phyloP scores from a whole-genome alignment of 192 early-diverging fungal genomes.

The Oehlia diaphana region DNA sequence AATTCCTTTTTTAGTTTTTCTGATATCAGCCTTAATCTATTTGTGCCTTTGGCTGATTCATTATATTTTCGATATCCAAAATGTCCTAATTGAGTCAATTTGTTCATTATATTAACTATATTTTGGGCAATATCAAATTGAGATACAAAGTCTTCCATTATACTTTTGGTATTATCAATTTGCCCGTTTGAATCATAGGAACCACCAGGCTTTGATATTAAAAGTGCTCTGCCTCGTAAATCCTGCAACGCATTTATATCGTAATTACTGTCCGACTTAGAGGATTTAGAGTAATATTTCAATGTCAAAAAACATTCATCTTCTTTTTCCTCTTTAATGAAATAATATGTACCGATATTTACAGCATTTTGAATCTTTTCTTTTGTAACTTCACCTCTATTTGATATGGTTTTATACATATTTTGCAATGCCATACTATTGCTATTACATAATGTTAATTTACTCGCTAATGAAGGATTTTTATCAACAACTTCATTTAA shows the following conservation, averaged over 20 bases:
- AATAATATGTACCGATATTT: constrained; percentile 13
- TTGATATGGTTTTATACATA: constrained; percentile 28
- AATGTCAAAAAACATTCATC: constrained; percentile 24
- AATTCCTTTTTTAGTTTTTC: constrained; percentile 19
- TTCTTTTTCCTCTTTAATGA: constrained; percentile 14
- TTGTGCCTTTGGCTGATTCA: background rate
- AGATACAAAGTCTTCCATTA: constrained; percentile 26
- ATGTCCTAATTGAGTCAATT: constrained; percentile 30
- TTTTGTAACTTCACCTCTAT: constrained; percentile 30
- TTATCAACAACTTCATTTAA: background rate
- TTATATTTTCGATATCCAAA: constrained; percentile 29
- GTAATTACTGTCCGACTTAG: background rate
- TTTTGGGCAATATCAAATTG: constrained; percentile 30
- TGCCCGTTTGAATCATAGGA: background rate
- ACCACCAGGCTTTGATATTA: constrained; percentile 21
- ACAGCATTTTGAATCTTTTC: constrained; percentile 27
- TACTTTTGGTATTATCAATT: background rate
- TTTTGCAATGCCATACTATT: constrained; percentile 26
- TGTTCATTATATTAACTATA: constrained; percentile 19
- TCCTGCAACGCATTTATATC: constrained; percentile 21
- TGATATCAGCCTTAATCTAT: constrained; percentile 1
- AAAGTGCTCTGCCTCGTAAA: constrained; percentile 30
- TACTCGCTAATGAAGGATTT: constrained; percentile 9
- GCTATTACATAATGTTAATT: constrained; percentile 28
- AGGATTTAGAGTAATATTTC: background rate